Base-by-base conservation (phyloP, 116 monocot genomes). In the Papilionanthe hybrid region DNA sequence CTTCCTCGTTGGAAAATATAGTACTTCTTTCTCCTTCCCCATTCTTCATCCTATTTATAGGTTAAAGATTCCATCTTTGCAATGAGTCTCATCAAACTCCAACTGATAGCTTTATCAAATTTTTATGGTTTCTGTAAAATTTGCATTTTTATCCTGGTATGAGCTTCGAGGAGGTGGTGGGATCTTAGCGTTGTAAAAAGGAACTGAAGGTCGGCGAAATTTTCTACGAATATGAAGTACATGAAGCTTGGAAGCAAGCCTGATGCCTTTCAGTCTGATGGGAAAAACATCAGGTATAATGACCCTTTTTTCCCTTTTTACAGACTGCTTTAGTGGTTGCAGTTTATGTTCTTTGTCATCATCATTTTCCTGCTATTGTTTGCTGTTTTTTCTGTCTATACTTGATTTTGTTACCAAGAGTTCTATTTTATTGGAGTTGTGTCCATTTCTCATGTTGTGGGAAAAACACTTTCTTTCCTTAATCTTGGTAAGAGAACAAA, bases 231-330 rank as follows among this genome's bases (percentile, higher is more conserved):
- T 13, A 95, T 95, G 95, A 95, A 95, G 88, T 95, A 91, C 67
- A 95, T 92, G 92, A 92, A 92, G 89, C 92, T 92, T 81, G 92
- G 92, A 82, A 89, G 87, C 7, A 87, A 82, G 71, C 85, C 89
- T 20, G 89, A 87, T 72, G 79, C 76, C 47, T 92, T 92, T 84
- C 89, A 89, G 78, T 84, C 68, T 5, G 89, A 92, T 55, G 92
- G 92, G 44, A 84, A 89, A 20, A 77, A 87, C 72, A 76, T 84
- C 80, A 89, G 92, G 92, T 92, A 83, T 28, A 11, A 67, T 13
- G 20, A 37, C 37, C 37, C 37, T 67, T 28, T 47, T 25, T 66
- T 28, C 42, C 75, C 12, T 10, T 27, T 76, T 3, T 7, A 37
- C 17, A 53, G 18, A 20, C 17, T 15, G 13, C 18, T 53, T 53